Percentiles rank a stretch among this genome's conserved stretches.
Evolutionary conservation across 768 basidiomycete genomes (phyloP).

Genomic region (Artomyces pyxidatus): DNA sequence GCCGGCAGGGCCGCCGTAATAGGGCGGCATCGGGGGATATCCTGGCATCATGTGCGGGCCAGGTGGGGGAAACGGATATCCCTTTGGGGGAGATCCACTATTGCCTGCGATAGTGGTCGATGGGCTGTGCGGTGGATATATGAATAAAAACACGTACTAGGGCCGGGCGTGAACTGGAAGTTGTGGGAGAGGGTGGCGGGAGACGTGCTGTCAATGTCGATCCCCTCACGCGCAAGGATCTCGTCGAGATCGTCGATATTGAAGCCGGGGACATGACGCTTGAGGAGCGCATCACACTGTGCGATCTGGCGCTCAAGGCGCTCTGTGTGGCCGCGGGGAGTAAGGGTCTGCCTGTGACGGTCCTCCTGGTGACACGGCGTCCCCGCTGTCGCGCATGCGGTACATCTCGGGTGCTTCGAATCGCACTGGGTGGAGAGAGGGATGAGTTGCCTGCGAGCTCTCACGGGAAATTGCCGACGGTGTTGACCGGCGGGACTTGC

Average conservation of each 20-base stretch:
- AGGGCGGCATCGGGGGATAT: conserved; percentile 39
- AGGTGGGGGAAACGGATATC: conserved; percentile 27
- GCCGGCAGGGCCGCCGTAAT: conserved; percentile 31
- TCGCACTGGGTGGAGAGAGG: conserved; percentile 64
- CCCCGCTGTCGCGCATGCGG: conserved; percentile 75
- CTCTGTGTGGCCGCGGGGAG: conserved; percentile 77
- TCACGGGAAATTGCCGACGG: conserved; percentile 77
- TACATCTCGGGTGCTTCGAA: conserved; percentile 82
- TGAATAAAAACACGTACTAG: conserved; percentile 19
- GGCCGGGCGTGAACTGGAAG: conserved; percentile 23
- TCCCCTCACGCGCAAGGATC: conserved; percentile 54
- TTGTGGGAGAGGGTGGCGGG: conserved; percentile 8
- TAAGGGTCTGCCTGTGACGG: conserved; percentile 79
- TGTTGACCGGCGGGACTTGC: conserved; percentile 42
- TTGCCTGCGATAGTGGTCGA: no score
- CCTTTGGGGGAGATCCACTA: conserved; percentile 26
- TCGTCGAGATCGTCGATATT: conserved; percentile 59
- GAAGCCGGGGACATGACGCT: conserved; percentile 63
- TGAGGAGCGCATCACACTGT: conserved; percentile 73
- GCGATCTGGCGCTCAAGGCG: conserved; percentile 72
- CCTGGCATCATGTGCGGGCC: conserved; percentile 34
- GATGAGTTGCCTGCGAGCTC: conserved; percentile 22
- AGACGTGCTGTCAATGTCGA: conserved; percentile 34
- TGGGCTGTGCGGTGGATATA: no score
- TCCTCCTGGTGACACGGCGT: conserved; percentile 83